These are phyloP conservation scores for Periconia macrospinosa DNA, from an alignment of 2,329 filamentous ascomycete genomes.

Conservation along the genomic window DNA sequence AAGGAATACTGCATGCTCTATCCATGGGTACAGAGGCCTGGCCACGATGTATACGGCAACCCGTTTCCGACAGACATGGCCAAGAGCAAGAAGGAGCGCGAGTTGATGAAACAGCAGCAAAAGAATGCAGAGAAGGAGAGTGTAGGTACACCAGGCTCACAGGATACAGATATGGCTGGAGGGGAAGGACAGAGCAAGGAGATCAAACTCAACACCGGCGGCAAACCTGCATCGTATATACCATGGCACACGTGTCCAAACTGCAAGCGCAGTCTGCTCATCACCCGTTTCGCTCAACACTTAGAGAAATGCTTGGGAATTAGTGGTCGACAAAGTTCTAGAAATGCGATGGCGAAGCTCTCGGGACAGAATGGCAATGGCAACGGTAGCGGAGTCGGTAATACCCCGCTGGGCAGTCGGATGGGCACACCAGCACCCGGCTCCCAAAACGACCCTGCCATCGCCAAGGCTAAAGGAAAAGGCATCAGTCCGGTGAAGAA, in stretches of 20 bases:
- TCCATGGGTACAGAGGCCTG: slow-evolving; percentile 74
- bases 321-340: slow-evolving; percentile 54
- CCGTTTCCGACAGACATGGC: slow-evolving; percentile 76
- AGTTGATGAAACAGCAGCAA: slow-evolving; percentile 49
- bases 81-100: slow-evolving; percentile 75
- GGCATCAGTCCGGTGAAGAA: slow-evolving; percentile 39
- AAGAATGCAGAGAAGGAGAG: slow-evolving; percentile 47
- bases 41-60: slow-evolving; percentile 81
- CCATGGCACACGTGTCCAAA: slow-evolving; percentile 61
- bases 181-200: slow-evolving; percentile 39
- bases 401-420: slow-evolving; percentile 47
- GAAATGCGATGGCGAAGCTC: slow-evolving; percentile 53
- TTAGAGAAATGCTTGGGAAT: slow-evolving; percentile 64
- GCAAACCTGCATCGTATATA: slow-evolving; percentile 50
- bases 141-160: slow-evolving; percentile 49
- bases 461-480: slow-evolving; percentile 34
- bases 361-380: slow-evolving; percentile 41
- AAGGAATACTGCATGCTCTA: slow-evolving; percentile 76
- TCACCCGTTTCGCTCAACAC: slow-evolving; percentile 63
- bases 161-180: slow-evolving; percentile 44
- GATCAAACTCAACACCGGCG: slow-evolving; percentile 53
- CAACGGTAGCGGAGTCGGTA: slow-evolving; percentile 34
- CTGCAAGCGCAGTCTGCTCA: slow-evolving; percentile 63
- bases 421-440: slow-evolving; percentile 46
- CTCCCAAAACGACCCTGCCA: slow-evolving; percentile 29